Conservation (phyloP, 176 grass and related monocot species). For the Oryza rufipogon region DNA sequence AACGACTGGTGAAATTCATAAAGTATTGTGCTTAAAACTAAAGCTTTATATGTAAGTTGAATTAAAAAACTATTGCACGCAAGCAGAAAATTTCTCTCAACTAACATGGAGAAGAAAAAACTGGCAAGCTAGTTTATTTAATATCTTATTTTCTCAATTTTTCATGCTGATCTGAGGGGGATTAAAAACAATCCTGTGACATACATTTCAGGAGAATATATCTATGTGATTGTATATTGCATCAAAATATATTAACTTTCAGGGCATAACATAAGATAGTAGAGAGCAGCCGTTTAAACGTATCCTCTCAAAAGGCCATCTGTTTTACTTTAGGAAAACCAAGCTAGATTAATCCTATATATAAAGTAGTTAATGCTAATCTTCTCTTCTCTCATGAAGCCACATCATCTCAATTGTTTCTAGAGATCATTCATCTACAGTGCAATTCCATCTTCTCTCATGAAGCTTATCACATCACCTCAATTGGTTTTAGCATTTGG, state of each 20-base stretch:
- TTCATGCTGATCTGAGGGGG: background rate
- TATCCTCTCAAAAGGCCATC: background rate
- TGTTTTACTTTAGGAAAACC: background rate
- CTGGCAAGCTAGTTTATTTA: background rate
- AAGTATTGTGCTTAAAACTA: slow-evolving; percentile 9
- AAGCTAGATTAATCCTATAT: slow-evolving; percentile 1
- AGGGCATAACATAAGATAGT: slow-evolving; percentile 16
- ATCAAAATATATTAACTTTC: background rate
- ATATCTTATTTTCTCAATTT: background rate
- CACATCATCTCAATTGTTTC: too few species aligned
- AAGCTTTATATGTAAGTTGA: background rate
- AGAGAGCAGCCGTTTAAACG: background rate
- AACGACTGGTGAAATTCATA: background rate
- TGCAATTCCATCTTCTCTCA: too few species aligned
- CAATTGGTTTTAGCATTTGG: too few species aligned
- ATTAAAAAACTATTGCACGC: slow-evolving; percentile 7
- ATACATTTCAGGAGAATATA: slow-evolving; percentile 4
- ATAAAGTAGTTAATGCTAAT: too few species aligned
- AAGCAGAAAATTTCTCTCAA: slow-evolving; percentile 14
- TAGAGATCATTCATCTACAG: too few species aligned
- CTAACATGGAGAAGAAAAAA: background rate
- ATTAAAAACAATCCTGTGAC: background rate
- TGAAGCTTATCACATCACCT: too few species aligned
- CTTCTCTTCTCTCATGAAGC: too few species aligned
- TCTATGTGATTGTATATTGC: background rate